These are phyloP conservation scores for Cladorrhinum samala DNA, from an alignment of 495 filamentous ascomycete genomes.

Conservation along the genomic window DNA sequence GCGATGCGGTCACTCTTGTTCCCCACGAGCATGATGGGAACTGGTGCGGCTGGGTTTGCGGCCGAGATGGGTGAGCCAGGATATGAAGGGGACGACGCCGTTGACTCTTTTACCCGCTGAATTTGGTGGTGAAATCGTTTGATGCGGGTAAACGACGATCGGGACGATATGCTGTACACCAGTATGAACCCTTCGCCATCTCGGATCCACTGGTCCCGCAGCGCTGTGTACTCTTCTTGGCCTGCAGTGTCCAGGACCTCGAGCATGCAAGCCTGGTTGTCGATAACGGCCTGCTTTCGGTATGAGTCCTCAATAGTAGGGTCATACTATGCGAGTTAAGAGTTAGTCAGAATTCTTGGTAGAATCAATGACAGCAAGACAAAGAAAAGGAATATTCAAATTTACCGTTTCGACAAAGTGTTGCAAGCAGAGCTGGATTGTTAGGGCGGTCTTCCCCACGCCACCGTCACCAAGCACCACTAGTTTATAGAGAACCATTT, in stretches of 20 bases:
- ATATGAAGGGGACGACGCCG: slow-evolving; percentile 70
- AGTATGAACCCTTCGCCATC: slow-evolving; percentile 97
- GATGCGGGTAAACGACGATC: slow-evolving; percentile 91
- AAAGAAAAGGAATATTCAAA: slow-evolving; percentile 10
- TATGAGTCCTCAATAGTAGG: slow-evolving; percentile 98
- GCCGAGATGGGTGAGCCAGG: slow-evolving; percentile 52
- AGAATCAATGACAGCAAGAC: slow-evolving; percentile 3
- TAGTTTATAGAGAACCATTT: slow-evolving; percentile 98
- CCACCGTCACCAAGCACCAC: slow-evolving; percentile 79
- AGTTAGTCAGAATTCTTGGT: slow-evolving; percentile 19
- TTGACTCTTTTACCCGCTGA: slow-evolving; percentile 92
- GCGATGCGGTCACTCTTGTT: slow-evolving; percentile 97
- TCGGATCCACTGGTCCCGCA: slow-evolving; percentile 96
- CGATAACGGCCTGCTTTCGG: slow-evolving; percentile 96
- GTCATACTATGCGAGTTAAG: slow-evolving; percentile 56
- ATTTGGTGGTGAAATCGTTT: slow-evolving; percentile 95
- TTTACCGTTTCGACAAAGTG: slow-evolving; percentile 55
- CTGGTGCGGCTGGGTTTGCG: slow-evolving; percentile 52
- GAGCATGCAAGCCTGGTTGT: slow-evolving; percentile 94
- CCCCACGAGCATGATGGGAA: slow-evolving; percentile 95
- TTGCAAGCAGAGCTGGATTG: slow-evolving; percentile 79
- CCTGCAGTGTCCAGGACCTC: slow-evolving; percentile 97
- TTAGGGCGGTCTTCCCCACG: slow-evolving; percentile 94
- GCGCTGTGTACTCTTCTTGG: slow-evolving; percentile 98
- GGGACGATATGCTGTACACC: slow-evolving; percentile 95